These are phyloP conservation scores for Dalbergia cochinchinensis DNA, from an alignment of 306 rosid species.

Conservation along the genomic window DNA sequence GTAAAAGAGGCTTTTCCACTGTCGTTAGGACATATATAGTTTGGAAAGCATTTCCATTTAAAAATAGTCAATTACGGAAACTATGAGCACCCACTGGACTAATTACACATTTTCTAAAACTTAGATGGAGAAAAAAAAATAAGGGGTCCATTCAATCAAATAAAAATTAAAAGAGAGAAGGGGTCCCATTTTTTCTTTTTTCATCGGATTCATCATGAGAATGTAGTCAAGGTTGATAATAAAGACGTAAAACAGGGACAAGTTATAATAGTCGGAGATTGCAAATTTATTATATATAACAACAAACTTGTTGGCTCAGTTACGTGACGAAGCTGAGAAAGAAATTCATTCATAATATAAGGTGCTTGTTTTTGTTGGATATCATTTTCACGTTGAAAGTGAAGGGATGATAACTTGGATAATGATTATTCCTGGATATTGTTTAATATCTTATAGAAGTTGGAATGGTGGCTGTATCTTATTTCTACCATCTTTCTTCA, in stretches of 20 bases:
- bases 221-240: neutral
- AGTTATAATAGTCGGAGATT: neutral
- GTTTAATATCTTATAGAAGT: neutral
- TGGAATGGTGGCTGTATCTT: neutral
- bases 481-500: conserved; percentile 14
- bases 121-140: too few species aligned
- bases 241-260: neutral
- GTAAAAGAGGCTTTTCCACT: too few species aligned
- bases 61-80: neutral
- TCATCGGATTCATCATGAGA: too few species aligned
- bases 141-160: too few species aligned
- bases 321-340: neutral
- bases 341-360: neutral
- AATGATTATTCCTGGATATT: neutral
- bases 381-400: conserved; percentile 2
- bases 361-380: neutral
- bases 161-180: too few species aligned
- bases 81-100: neutral
- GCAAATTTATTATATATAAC: neutral
- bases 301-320: neutral
- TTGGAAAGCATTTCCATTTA: neutral
- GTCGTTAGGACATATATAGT: neutral
- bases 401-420: neutral
- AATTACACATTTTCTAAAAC: neutral
- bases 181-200: too few species aligned